A percentile compares a stretch with the other conserved stretches of the same genome.
These are phyloP conservation scores for Mucor circinelloides DNA, from an alignment of 371 early-diverging fungal species.

Conservation along the genomic window DNA sequence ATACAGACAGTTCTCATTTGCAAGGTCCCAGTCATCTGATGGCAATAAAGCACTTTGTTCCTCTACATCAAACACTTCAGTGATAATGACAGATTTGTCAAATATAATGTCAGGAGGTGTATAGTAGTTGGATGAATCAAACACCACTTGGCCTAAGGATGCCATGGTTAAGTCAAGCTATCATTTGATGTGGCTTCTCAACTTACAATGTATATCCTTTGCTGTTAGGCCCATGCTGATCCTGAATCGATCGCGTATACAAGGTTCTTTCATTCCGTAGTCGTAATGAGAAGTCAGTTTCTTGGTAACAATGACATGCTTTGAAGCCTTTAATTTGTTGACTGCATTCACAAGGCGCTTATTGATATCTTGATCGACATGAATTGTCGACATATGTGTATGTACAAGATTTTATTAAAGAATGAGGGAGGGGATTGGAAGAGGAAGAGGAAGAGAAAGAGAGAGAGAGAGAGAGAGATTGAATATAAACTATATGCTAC, in stretches of 20 bases:
- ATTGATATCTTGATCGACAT: neutral
- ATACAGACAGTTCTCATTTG: conserved; percentile 5
- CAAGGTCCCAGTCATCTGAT: neutral
- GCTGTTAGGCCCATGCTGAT: neutral
- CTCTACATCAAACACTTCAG: neutral
- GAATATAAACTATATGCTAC: neutral
- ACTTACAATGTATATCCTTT: neutral
- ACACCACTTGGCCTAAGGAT: conserved; percentile 11
- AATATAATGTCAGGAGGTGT: conserved; percentile 15
- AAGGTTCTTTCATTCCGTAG: neutral
- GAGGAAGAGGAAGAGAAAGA: neutral
- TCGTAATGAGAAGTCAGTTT: neutral
- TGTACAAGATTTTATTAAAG: neutral
- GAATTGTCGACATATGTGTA: neutral
- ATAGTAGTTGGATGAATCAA: neutral
- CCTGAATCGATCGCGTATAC: neutral
- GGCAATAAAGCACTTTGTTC: neutral
- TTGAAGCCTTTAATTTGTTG: neutral
- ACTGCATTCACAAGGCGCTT: neutral
- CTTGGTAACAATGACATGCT: neutral
- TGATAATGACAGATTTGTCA: neutral
- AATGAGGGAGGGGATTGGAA: neutral
- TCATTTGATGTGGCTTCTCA: neutral
- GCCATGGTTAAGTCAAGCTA: neutral
- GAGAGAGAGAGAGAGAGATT: neutral